Evolutionary conservation across 2,329 filamentous ascomycete genomes (phyloP).

Genomic region (Nemania sp.): DNA sequence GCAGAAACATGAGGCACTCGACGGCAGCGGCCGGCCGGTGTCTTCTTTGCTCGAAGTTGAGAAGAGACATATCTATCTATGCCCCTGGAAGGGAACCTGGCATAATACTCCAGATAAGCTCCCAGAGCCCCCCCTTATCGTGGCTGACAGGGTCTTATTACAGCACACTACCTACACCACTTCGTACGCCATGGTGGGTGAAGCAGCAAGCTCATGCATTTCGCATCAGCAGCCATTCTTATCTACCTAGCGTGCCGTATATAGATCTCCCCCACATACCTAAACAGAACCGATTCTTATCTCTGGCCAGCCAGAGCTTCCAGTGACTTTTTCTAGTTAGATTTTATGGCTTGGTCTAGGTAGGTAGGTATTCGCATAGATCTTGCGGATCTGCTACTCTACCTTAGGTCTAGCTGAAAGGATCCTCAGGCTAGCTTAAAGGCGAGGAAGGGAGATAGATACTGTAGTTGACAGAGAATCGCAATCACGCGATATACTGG

Average conservation of each 20-base stretch:
- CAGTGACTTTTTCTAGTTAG: background rate
- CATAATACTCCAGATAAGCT: no score
- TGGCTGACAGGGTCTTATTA: conserved; percentile 23
- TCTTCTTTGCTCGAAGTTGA: no score
- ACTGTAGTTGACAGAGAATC: background rate
- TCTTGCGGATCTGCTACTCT: no score
- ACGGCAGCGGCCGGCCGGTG: no score
- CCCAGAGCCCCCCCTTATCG: conserved; percentile 11
- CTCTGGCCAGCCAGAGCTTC: conserved; percentile 18
- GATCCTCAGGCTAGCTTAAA: no score
- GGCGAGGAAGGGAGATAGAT: no score
- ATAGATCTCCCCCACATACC: conserved; percentile 13
- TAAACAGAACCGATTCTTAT: conserved; percentile 20
- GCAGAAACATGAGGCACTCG: no score
- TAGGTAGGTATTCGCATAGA: background rate
- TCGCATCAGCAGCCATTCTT: background rate
- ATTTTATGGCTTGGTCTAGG: background rate
- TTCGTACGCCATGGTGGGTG: background rate
- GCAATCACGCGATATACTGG: no score
- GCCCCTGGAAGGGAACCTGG: no score
- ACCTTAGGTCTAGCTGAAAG: no score
- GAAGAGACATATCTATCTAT: no score
- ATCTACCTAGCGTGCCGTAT: conserved; percentile 2
- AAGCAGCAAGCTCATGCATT: background rate
- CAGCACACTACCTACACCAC: conserved; percentile 8